phyloP scores from a whole-genome alignment of 306 rosid genomes.

The Medicago lupulina region DNA sequence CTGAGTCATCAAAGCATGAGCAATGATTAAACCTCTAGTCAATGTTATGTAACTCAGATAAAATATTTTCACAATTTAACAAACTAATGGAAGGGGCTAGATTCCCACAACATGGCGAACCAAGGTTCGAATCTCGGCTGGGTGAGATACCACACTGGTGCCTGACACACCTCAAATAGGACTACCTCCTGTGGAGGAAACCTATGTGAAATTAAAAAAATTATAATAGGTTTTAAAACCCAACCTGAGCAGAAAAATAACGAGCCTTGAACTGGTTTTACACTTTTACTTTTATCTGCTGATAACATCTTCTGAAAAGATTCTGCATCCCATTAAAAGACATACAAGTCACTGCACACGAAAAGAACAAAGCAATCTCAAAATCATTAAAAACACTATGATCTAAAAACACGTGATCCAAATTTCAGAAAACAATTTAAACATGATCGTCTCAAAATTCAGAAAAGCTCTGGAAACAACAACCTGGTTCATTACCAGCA shows the following conservation, averaged over 20 bases:
- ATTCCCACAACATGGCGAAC: too few species aligned
- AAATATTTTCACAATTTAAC: not conserved
- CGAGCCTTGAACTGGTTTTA: conserved; percentile 18
- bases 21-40: conserved; percentile 30
- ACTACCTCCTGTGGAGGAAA: too few species aligned
- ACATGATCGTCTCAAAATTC: conserved; percentile 18
- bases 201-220: too few species aligned
- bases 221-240: not conserved
- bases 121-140: too few species aligned
- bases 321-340: conserved; percentile 26
- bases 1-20: conserved; percentile 18
- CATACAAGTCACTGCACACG: conserved; percentile 4
- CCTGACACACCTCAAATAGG: too few species aligned
- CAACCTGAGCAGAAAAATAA: conserved; percentile 27
- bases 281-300: conserved; percentile 30
- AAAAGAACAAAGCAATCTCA: conserved; percentile 14
- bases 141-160: too few species aligned
- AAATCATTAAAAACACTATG: not conserved
- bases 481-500: conserved; percentile 4
- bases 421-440: not conserved
- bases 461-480: conserved; percentile 26
- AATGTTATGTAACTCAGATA: not conserved
- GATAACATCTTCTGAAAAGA: conserved; percentile 26
- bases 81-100: not conserved
- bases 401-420: too few species aligned